Evolutionary conservation across 805 yeast genomes (phyloP).

Genomic region (Metschnikowia matae): DNA sequence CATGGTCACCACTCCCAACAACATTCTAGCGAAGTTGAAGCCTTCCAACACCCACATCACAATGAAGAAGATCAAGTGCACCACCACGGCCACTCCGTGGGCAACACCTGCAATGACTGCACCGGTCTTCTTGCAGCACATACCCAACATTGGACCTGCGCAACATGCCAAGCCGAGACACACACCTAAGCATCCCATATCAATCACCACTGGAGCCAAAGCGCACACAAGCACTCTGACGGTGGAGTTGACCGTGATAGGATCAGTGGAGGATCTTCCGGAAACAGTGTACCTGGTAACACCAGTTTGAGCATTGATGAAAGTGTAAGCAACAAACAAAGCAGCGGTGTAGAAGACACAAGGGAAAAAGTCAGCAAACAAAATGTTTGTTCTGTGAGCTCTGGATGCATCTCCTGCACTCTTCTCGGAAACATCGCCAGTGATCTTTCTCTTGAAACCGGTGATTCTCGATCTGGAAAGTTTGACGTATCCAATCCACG

Average conservation of each 20-base stretch:
- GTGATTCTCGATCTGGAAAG: slow-evolving; percentile 82
- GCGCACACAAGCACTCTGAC: slow-evolving; percentile 75
- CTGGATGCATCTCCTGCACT: slow-evolving; percentile 67
- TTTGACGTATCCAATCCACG: slow-evolving; percentile 83
- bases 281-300: slow-evolving; percentile 44
- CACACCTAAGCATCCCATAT: slow-evolving; percentile 77
- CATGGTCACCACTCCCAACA: slow-evolving; percentile 81
- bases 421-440: slow-evolving; percentile 65
- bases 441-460: slow-evolving; percentile 76
- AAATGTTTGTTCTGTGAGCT: slow-evolving; percentile 72
- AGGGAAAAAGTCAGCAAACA: slow-evolving; percentile 74
- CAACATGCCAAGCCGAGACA: slow-evolving; percentile 88
- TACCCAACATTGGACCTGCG: slow-evolving; percentile 91
- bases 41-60: slow-evolving; percentile 97
- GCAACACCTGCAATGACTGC: slow-evolving; percentile 94
- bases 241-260: slow-evolving; percentile 59
- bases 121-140: slow-evolving; percentile 97
- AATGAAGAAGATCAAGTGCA: slow-evolving; percentile 84
- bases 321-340: slow-evolving; percentile 73
- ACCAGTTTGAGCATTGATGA: slow-evolving; percentile 84
- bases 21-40: slow-evolving; percentile 80
- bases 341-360: slow-evolving; percentile 68
- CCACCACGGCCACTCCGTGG: slow-evolving; percentile 88
- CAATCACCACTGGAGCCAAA: slow-evolving; percentile 85
- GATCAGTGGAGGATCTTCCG: slow-evolving; percentile 26